Evolutionary conservation across 805 yeast genomes (phyloP).

Genomic region (Candida palmyrensis): DNA sequence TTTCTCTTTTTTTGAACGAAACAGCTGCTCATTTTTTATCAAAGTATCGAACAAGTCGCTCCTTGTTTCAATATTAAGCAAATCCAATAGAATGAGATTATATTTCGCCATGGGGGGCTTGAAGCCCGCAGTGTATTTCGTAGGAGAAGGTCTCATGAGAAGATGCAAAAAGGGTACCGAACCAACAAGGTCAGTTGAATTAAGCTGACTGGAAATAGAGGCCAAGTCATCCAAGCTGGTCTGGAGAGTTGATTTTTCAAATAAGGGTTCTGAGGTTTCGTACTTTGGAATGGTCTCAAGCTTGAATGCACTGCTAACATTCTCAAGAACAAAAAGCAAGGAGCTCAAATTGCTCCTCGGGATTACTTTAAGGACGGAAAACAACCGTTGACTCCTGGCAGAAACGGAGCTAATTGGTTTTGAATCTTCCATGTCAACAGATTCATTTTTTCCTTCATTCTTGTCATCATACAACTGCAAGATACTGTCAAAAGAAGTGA

Average conservation of each 20-base stretch:
- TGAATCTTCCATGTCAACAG: not conserved
- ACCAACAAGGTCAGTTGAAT: slow-evolving; percentile 32
- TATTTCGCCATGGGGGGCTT: slow-evolving; percentile 33
- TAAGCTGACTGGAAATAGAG: slow-evolving; percentile 12
- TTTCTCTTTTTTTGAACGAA: slow-evolving; percentile 22
- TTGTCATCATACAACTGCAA: not conserved
- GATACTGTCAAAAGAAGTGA: slow-evolving; percentile 14
- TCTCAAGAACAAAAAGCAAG: slow-evolving; percentile 30
- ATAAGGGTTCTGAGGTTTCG: slow-evolving; percentile 21
- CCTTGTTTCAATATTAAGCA: slow-evolving; percentile 21
- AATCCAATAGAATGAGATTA: slow-evolving; percentile 19
- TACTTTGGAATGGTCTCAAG: slow-evolving; percentile 19
- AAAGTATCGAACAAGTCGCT: slow-evolving; percentile 13
- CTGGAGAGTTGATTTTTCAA: slow-evolving; percentile 8
- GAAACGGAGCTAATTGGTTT: no score
- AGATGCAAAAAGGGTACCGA: slow-evolving; percentile 36
- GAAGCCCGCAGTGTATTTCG: slow-evolving; percentile 31
- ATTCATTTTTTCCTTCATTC: not conserved
- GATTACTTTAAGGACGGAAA: slow-evolving; percentile 23
- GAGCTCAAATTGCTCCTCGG: slow-evolving; percentile 38
- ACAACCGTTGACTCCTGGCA: slow-evolving; percentile 12
- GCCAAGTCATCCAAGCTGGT: slow-evolving; percentile 5
- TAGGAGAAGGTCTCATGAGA: slow-evolving; percentile 35
- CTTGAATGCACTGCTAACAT: slow-evolving; percentile 20
- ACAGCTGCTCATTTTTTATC: slow-evolving; percentile 23